Conservation (phyloP, 2,329 filamentous ascomycete species). For the Phialophora macrospora region DNA sequence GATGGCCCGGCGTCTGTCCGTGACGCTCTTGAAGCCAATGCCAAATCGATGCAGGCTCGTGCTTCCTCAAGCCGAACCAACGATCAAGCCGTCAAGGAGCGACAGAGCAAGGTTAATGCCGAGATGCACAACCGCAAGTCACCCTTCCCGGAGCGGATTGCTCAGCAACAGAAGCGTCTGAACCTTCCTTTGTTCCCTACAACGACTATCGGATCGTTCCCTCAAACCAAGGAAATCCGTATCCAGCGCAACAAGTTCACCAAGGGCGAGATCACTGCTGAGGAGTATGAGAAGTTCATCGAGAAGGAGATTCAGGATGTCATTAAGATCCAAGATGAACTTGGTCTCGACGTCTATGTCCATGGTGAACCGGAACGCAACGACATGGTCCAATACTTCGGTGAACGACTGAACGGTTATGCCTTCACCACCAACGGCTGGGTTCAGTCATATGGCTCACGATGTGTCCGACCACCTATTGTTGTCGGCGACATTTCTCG, state of each 20-base stretch:
- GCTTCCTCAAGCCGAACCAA: conserved; percentile 94
- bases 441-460: conserved; percentile 98
- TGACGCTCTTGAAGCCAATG: conserved; percentile 92
- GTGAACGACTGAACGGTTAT: conserved; percentile 94
- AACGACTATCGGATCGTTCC: conserved; percentile 99
- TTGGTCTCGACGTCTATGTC: conserved; percentile 94
- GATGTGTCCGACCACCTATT: conserved; percentile 97
- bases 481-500: conserved; percentile 98
- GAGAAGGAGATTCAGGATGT: conserved; percentile 97
- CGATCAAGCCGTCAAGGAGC: conserved; percentile 95
- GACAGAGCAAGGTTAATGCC: conserved; percentile 82
- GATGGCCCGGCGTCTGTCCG: conserved; percentile 86
- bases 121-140: conserved; percentile 93
- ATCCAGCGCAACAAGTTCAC: conserved; percentile 96
- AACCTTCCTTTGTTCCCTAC: conserved; percentile 97
- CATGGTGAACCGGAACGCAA: conserved; percentile 99
- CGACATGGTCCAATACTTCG: conserved; percentile 99
- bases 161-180: conserved; percentile 87
- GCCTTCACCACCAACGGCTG: conserved; percentile 99
- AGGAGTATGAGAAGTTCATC: conserved; percentile 98
- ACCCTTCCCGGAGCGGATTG: conserved; percentile 81
- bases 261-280: conserved; percentile 92
- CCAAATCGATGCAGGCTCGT: conserved; percentile 89
- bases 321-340: conserved; percentile 96
- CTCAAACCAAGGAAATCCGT: conserved; percentile 98